Evolutionary conservation across 2,329 filamentous ascomycete species (phyloP).

Genomic region (Emergomyces orientalis): DNA sequence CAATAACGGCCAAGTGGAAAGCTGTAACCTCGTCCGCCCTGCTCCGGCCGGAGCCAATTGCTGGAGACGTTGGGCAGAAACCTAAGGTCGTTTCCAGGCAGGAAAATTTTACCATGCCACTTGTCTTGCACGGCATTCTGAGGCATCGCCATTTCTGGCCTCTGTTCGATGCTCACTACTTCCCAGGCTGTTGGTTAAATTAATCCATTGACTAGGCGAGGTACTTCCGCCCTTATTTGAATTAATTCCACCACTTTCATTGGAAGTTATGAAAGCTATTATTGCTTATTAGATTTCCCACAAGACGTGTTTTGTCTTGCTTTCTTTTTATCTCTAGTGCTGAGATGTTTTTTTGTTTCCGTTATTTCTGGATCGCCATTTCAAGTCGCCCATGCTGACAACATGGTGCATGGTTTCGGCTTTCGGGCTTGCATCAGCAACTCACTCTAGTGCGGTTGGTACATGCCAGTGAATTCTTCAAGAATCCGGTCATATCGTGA

Average conservation of each 20-base stretch:
- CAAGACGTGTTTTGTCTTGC: neutral
- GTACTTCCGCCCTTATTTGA: neutral
- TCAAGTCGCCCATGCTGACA: conserved; percentile 25
- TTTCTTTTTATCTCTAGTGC: neutral
- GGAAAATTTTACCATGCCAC: conserved; percentile 1
- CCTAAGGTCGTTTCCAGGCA: conserved; percentile 3
- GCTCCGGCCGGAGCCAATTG: conserved; percentile 12
- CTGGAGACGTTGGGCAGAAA: conserved; percentile 12
- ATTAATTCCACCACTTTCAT: neutral
- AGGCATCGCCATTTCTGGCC: conserved; percentile 3
- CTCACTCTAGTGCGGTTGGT: conserved; percentile 10
- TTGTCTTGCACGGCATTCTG: conserved; percentile 2
- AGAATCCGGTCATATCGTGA: conserved; percentile 25
- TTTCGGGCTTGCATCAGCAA: conserved; percentile 24
- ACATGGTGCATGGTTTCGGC: conserved; percentile 20
- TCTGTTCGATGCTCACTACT: neutral
- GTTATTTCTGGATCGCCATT: neutral
- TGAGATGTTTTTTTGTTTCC: neutral
- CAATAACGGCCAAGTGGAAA: conserved; percentile 2
- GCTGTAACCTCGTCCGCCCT: conserved; percentile 12
- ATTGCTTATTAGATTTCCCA: neutral
- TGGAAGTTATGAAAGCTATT: neutral
- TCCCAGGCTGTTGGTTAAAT: neutral
- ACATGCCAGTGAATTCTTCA: conserved; percentile 19
- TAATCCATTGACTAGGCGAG: neutral